A percentile compares a stretch with the other conserved stretches of the same genome.
phyloP scores from a whole-genome alignment of 257 asterid species.

The Paulownia fortunei region DNA sequence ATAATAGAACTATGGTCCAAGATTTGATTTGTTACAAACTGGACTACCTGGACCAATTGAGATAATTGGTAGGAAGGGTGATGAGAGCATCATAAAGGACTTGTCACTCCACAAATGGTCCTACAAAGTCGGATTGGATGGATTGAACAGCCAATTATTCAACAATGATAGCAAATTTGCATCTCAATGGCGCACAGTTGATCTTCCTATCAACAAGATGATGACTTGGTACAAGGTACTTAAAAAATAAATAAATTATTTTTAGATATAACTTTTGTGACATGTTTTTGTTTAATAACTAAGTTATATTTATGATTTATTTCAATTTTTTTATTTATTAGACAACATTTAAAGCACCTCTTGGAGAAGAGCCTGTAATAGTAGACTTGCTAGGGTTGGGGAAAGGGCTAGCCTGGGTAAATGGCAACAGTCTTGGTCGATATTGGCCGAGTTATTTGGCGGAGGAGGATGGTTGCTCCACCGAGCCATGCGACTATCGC shows the following conservation, averaged over 20 bases:
- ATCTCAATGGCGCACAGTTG: slow-evolving; percentile 16
- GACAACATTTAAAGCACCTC: slow-evolving; percentile 67
- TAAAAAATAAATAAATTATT: no score
- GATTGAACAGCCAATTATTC: slow-evolving; percentile 32
- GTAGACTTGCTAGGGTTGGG: slow-evolving; percentile 66
- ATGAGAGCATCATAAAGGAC: slow-evolving; percentile 57
- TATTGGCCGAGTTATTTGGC: slow-evolving; percentile 76
- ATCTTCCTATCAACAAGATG: slow-evolving; percentile 46
- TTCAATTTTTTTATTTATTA: not conserved
- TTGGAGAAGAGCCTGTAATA: slow-evolving; percentile 63
- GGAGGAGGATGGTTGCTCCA: slow-evolving; percentile 43
- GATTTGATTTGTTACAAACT: slow-evolving; percentile 39
- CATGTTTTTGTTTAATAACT: no score
- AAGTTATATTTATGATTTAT: no score
- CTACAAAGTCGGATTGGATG: slow-evolving; percentile 62
- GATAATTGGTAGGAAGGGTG: slow-evolving; percentile 55
- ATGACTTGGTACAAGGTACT: slow-evolving; percentile 92
- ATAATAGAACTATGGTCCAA: slow-evolving; percentile 73
- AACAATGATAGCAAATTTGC: not conserved
- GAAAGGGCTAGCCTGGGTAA: slow-evolving; percentile 79
- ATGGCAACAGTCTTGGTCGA: slow-evolving; percentile 69
- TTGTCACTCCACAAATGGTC: slow-evolving; percentile 65
- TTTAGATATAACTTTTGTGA: no score
- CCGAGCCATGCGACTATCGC: slow-evolving; percentile 73
- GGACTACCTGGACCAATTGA: slow-evolving; percentile 71